Evolutionary conservation across 768 basidiomycete species (phyloP), one percentile per base, ranked within the genome.

Genomic region (Asterophora parasitica): DNA sequence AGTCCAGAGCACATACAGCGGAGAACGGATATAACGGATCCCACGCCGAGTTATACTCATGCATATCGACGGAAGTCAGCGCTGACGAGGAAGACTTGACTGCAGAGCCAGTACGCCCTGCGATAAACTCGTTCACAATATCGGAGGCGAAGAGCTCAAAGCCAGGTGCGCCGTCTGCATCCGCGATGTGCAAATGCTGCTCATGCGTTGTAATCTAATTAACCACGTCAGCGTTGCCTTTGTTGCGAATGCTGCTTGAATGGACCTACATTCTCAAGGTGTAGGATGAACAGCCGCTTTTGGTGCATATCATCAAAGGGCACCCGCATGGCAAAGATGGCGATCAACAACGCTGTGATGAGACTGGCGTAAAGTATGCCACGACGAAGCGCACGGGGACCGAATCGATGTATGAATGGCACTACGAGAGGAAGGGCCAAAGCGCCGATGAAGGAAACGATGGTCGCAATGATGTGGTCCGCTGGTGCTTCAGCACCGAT

Each of bases 291-390:
- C 41, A 95, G 41, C 46, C 95, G 72, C 66, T 91, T 91, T 56
- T 92, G 94, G 61, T 97, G 95, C 74, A 81, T 80, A 12, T 59
- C 64, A 57, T 96, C 92, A 61, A 93, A 98, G 0, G 87, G 82
- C 4, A 67, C 63, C 34, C 76, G 66, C 54, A 67, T 62, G 5
- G 77, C 70, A 63, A 92, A 92, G 34, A 82, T 62, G 0, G 78
- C 83, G 52, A 89, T 78, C 1, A 73, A 52, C 7, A 74, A 55
- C 0, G 73, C 71, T 0, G 80, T 79, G 1, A 69, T 39, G 28
- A 82, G 56, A 19, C 73, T 64, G 4, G 81, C 60, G 2, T 76
- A 48, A 15, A 82, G 30, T 20, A 88, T 61, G 4, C 70, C 66
- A 40, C 61, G 63, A 17, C 51, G 46, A 7, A 77, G 60, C 11